Evolutionary conservation across 148 eudicot species (phyloP).

Genomic region (Talinum fruticosum): DNA sequence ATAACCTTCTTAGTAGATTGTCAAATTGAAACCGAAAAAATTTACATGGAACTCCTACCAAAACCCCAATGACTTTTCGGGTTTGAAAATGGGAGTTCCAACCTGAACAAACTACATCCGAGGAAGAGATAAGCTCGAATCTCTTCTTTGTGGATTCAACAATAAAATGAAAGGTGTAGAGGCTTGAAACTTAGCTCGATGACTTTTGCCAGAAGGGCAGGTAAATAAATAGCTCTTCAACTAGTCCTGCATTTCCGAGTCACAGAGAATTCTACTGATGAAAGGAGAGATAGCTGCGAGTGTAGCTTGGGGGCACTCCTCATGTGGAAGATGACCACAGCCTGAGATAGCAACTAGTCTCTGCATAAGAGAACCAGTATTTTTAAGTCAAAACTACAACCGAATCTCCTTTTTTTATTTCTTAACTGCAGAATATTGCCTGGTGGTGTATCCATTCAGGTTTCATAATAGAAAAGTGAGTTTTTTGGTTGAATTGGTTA

Average conservation of each 20-base stretch:
- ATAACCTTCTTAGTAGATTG: constrained; percentile 14
- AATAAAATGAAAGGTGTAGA: neutral
- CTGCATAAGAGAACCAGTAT: constrained; percentile 39
- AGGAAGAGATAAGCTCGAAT: neutral
- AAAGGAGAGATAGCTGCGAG: constrained; percentile 87
- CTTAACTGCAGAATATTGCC: neutral
- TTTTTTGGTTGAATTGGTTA: neutral
- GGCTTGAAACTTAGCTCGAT: neutral
- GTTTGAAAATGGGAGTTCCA: neutral
- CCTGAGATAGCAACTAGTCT: constrained; percentile 91
- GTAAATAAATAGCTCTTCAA: neutral
- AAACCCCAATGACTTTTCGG: neutral
- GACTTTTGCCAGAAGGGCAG: neutral
- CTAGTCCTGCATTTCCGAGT: constrained; percentile 34
- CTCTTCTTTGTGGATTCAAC: constrained; percentile 5
- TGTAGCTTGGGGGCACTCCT: constrained; percentile 93
- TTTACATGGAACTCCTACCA: constrained; percentile 28
- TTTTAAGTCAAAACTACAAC: neutral
- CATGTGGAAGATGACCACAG: constrained; percentile 98
- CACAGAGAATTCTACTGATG: constrained; percentile 49
- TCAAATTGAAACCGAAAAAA: neutral
- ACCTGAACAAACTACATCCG: neutral
- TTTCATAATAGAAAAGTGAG: neutral
- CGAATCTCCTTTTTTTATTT: neutral
- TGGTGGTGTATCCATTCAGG: too few relatives aligned